Evolutionary conservation across 1,284 basidiomycete genomes (phyloP), one percentile per base, ranked within the genome.

Genomic region (Pseudozyma sp.): DNA sequence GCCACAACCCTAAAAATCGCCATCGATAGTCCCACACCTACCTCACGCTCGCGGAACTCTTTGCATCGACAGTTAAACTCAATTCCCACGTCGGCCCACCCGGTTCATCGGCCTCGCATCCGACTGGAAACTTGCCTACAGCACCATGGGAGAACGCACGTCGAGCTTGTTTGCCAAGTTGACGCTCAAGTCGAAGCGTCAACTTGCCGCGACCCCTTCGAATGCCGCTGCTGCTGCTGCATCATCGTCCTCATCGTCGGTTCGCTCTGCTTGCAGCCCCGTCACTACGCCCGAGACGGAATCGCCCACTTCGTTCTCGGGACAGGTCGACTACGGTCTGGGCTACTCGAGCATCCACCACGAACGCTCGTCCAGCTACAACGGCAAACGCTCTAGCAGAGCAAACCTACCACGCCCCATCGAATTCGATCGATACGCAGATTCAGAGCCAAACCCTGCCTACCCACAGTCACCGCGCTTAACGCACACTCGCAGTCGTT

Each of bases 321-420:
- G 63, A 24, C 51, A 48, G 16, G 44, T 46, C 24, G 63, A 67
- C 37, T 71, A 58, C 30, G 68, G 68, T 4, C 65, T 64, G 17
- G 69, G 69, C 50, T 72, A 72, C 19, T 73, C 70, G 19, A 73
- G 66, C 55, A 68, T 73, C 57, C 62, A 72, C 35, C 55, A 75
- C 30, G 52, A 50, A 24, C 51, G 40, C 43, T 57, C 62, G 24
- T 17, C 53, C 4, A 54, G 9, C 14, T 65, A 53, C 31, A 43
- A 33, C 8, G 54, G 39, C 33, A 71, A 58, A 42, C 62, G 57
- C 33, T 48, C 40, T 11, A 65, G 61, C 51, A 45, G 17, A 17
- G 30, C 42, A 6, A 29, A 40, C 3, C 13, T 33, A 7, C 24
- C 61, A 9, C 54, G 24, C 17, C 31, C 58, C 35, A 40, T 54